phyloP scores from a whole-genome alignment of 495 filamentous ascomycete species.

The Zalerion maritima region DNA sequence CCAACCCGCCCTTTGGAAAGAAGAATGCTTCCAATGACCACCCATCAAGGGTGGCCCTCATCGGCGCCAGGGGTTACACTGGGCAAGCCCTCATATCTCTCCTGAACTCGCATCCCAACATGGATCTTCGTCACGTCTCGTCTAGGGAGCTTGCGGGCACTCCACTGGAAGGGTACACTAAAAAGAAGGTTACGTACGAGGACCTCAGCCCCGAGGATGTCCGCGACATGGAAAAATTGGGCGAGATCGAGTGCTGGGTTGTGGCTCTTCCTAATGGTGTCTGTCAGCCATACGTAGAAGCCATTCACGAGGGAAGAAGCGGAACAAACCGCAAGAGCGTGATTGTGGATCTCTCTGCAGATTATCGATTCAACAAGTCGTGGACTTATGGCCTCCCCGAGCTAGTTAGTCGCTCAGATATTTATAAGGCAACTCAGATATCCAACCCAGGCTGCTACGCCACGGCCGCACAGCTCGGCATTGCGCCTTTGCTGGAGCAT shows the following conservation, averaged over 20 bases:
- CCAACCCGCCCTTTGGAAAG: conserved; percentile 90
- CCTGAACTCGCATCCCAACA: conserved; percentile 81
- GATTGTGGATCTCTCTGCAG: conserved; percentile 86
- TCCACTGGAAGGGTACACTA: conserved; percentile 80
- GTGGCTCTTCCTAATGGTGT: conserved; percentile 97
- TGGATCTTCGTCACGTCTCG: conserved; percentile 87
- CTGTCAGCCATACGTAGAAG: conserved; percentile 91
- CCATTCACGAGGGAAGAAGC: conserved; percentile 57
- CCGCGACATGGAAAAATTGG: conserved; percentile 73
- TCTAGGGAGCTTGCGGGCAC: conserved; percentile 87
- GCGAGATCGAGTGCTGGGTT: conserved; percentile 96
- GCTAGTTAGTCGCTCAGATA: conserved; percentile 59
- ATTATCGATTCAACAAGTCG: conserved; percentile 78
- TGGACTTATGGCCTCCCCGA: conserved; percentile 98
- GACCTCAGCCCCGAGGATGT: conserved; percentile 84
- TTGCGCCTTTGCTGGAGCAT: conserved; percentile 66
- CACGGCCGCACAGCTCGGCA: conserved; percentile 87
- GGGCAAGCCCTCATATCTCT: conserved; percentile 85
- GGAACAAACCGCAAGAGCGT: conserved; percentile 50
- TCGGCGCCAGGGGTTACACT: conserved; percentile 92
- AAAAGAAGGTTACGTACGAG: conserved; percentile 88
- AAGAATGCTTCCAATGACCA: conserved; percentile 74
- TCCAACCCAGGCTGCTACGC: conserved; percentile 95
- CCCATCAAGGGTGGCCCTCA: conserved; percentile 75
- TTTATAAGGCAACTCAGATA: conserved; percentile 74